phyloP scores from a whole-genome alignment of 2,329 filamentous ascomycete genomes.

The Penicillium brevicompactum region DNA sequence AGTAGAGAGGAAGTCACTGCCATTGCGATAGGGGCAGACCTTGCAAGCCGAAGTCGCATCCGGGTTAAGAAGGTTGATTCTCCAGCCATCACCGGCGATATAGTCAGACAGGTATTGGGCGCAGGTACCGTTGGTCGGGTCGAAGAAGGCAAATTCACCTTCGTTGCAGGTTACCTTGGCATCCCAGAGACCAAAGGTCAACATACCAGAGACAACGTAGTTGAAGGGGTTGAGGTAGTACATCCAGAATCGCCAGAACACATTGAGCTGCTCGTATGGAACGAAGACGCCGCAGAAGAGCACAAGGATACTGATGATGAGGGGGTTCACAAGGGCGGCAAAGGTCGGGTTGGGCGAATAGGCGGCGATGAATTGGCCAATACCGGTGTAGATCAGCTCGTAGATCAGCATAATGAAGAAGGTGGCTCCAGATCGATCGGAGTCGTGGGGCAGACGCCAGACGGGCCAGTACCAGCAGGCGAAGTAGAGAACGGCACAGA shows the following conservation, averaged over 20 bases:
- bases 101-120: slow-evolving; percentile 59
- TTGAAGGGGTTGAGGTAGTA: slow-evolving; percentile 65
- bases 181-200: slow-evolving; percentile 56
- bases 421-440: slow-evolving; percentile 45
- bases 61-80: slow-evolving; percentile 61
- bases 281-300: slow-evolving; percentile 73
- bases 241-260: slow-evolving; percentile 70
- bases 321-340: slow-evolving; percentile 72
- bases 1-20: slow-evolving; percentile 61
- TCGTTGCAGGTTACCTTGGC: slow-evolving; percentile 50
- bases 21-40: slow-evolving; percentile 63
- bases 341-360: slow-evolving; percentile 69
- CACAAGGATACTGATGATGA: slow-evolving; percentile 72
- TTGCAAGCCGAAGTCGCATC: slow-evolving; percentile 57
- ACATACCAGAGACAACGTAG: slow-evolving; percentile 61
- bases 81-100: slow-evolving; percentile 46
- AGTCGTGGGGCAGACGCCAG: slow-evolving; percentile 64
- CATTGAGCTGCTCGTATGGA: slow-evolving; percentile 62
- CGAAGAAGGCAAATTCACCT: slow-evolving; percentile 52
- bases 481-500: slow-evolving; percentile 12
- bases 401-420: slow-evolving; percentile 76
- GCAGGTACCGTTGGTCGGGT: slow-evolving; percentile 53
- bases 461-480: slow-evolving; percentile 55
- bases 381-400: slow-evolving; percentile 69
- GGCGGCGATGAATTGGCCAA: slow-evolving; percentile 78